Base-by-base conservation (phyloP, 768 basidiomycete genomes). In the Epithele typhae region DNA sequence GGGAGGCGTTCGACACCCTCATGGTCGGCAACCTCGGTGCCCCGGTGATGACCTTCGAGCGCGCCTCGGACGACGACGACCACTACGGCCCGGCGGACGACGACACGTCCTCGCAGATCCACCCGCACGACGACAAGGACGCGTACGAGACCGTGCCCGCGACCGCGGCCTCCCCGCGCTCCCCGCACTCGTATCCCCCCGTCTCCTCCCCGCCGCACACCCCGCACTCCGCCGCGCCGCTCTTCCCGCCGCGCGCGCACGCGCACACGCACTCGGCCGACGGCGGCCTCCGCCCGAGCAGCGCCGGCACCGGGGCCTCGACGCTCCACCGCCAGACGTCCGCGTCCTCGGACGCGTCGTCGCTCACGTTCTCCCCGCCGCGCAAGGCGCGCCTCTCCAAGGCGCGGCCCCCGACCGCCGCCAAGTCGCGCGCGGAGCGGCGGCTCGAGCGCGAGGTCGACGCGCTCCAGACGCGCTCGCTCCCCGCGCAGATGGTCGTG, bases 41-140 rank as follows among this genome's bases (percentile, higher is more conserved):
- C 14, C 49, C 49, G 19, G 37, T 52, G 39, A 38, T 57, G 42
- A 47, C 47, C 23, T 46, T 49, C 47, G 51, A 48, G 41, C 25
- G 17, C 37, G 84, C 87, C 61, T 86, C 87, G 68, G 87, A 90
- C 59, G 86, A 89, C 64, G 84, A 86, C 39, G 37, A 48, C 39
- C 43, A 40, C 37, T 34, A 33, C 23, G 42, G 40, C 39, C 36
- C 24, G 33, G 40, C 38, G 15, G 40, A 43, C 5, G 40, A 42
- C 19, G 48, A 46, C 15, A 23, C 21, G n/a, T 37, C 25, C 32
- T 22, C 19, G 22, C 37, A 10, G 18, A 25, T 2, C 37, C 27
- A 9, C 40, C 18, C 21, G 22, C 37, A 18, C 15, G 18, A 3
- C 43, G 30, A 38, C 30, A 17, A 10, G 17, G 35, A 11, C 38